phyloP scores from a whole-genome alignment of 257 asterid genomes.

The Solanum pennellii region DNA sequence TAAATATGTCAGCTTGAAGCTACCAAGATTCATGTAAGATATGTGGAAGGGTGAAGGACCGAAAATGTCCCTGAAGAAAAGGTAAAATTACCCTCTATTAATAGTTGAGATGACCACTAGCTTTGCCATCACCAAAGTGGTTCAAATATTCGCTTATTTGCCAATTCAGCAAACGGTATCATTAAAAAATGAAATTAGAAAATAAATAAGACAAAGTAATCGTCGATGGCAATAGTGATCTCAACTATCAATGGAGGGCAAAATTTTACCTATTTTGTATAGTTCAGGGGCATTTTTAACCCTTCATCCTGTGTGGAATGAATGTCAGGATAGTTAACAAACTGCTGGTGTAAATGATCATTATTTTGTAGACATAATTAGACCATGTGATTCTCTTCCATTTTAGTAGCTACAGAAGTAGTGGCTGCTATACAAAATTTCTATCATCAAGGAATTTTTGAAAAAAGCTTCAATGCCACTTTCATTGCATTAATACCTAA shows the following conservation, averaged over 20 bases:
- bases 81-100: neutral
- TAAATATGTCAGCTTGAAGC: neutral
- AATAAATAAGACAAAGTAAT: neutral
- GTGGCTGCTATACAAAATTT: too few relatives aligned
- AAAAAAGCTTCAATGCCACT: too few relatives aligned
- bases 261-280: neutral
- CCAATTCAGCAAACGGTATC: neutral
- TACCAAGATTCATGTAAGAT: neutral
- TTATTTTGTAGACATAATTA: neutral
- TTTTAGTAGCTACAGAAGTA: neutral
- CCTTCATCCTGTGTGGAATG: neutral
- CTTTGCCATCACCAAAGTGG: neutral
- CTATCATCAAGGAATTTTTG: too few relatives aligned
- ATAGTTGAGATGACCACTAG: neutral
- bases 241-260: neutral
- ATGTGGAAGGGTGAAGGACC: neutral
- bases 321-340: neutral
- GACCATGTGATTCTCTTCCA: neutral
- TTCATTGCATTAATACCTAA: too few relatives aligned
- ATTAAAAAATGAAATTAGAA: neutral
- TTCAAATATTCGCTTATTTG: neutral
- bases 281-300: neutral
- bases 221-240: neutral
- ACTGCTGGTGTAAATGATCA: neutral
- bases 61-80: neutral